Conservation (phyloP, 176 grass and related monocot genomes). For the Luzula sylvatica region DNA sequence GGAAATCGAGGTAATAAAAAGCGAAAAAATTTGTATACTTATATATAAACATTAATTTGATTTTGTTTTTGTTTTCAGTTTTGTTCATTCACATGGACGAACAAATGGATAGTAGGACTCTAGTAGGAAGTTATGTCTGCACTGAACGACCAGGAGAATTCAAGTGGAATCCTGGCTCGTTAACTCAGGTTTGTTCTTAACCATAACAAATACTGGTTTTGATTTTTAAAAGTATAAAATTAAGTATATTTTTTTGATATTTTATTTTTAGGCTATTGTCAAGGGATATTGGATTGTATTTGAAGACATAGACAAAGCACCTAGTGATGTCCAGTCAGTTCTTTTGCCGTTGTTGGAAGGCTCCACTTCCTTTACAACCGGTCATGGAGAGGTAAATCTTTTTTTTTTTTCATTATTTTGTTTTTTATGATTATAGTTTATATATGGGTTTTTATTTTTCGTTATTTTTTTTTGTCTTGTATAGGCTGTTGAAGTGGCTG, state of each 20-base stretch:
- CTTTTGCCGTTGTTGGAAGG: constrained; percentile 85
- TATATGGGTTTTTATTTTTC: constrained; percentile 11
- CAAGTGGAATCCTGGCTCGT: constrained; percentile 85
- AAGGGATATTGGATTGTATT: constrained; percentile 94
- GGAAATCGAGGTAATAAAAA: constrained; percentile 55
- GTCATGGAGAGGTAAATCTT: constrained; percentile 65
- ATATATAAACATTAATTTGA: neutral
- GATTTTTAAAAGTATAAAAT: neutral
- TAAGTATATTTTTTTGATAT: neutral
- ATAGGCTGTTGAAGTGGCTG: constrained; percentile 63
- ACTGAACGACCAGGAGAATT: constrained; percentile 86
- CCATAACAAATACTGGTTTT: neutral
- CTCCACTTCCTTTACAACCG: constrained; percentile 57
- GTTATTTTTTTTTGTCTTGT: constrained; percentile 21
- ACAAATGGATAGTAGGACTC: constrained; percentile 87
- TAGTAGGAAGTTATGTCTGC: constrained; percentile 84
- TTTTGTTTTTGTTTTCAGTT: constrained; percentile 42
- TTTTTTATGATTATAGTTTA: constrained; percentile 8
- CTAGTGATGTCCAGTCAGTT: constrained; percentile 76
- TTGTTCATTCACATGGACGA: constrained; percentile 92
- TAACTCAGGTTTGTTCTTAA: constrained; percentile 62
- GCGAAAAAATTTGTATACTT: neutral
- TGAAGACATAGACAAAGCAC: constrained; percentile 95
- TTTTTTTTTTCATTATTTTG: neutral
- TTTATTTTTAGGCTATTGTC: constrained; percentile 42